Conservation (phyloP, 2,329 filamentous ascomycete species). For the Botrytis porri region DNA sequence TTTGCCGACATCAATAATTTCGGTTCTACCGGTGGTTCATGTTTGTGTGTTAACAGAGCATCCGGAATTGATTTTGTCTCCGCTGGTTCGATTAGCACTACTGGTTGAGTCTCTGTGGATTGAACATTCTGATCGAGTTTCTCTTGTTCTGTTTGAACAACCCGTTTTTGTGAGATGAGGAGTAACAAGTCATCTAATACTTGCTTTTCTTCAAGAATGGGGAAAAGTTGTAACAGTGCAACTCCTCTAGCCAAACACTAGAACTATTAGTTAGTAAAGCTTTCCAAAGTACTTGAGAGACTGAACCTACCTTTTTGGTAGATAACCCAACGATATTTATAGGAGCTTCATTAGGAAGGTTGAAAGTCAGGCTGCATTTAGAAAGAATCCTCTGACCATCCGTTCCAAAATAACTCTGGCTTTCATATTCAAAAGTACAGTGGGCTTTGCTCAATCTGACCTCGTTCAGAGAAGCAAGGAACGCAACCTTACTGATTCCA, state of each 20-base stretch:
- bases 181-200: not conserved
- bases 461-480: not conserved
- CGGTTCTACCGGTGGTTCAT: not conserved
- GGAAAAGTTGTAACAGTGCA: conserved; percentile 7
- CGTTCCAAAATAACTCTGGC: not conserved
- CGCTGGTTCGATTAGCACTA: not conserved
- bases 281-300: not conserved
- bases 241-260: not conserved
- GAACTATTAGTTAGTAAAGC: not conserved
- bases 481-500: not conserved
- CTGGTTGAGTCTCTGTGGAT: not conserved
- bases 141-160: not conserved
- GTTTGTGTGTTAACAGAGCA: not conserved
- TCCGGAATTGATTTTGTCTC: not conserved
- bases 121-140: not conserved
- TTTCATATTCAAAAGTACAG: not conserved
- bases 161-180: not conserved
- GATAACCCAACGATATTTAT: not conserved
- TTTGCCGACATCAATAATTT: not conserved
- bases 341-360: not conserved
- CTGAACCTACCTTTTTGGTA: not conserved
- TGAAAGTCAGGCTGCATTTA: not conserved
- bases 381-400: not conserved
- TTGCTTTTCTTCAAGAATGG: conserved; percentile 8
- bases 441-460: not conserved